Evolutionary conservation across 1,284 basidiomycete genomes (phyloP).

Genomic region (Ceratobasidium sp.): DNA sequence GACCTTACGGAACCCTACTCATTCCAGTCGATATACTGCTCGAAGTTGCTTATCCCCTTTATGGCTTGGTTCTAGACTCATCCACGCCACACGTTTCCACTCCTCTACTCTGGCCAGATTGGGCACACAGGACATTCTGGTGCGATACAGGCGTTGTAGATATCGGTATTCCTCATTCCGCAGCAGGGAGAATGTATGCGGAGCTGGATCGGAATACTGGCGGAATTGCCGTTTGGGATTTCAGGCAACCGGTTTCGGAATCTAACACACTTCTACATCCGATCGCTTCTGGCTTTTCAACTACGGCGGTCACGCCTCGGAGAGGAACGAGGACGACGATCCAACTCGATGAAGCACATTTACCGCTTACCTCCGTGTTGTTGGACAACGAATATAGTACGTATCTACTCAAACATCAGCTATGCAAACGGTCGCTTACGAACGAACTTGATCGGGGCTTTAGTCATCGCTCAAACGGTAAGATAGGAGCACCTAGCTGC

Average conservation of each 20-base stretch:
- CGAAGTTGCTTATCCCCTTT: neutral
- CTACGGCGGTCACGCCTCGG: neutral
- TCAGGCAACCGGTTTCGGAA: neutral
- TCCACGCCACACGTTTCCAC: neutral
- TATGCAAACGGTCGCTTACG: neutral
- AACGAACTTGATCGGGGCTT: neutral
- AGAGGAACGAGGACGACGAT: neutral
- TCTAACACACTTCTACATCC: neutral
- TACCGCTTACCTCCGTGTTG: conserved; percentile 9
- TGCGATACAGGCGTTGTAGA: neutral
- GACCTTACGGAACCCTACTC: conserved; percentile 1
- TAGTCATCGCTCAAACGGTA: conserved; percentile 16
- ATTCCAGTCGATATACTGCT: neutral
- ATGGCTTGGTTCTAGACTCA: neutral
- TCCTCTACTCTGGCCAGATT: neutral
- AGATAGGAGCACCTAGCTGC: neutral
- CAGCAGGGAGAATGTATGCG: neutral
- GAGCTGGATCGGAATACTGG: neutral
- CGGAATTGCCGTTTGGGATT: neutral
- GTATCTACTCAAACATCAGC: neutral
- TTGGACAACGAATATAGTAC: conserved; percentile 9
- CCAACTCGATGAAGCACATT: neutral
- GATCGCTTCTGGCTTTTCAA: neutral
- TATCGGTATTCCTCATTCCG: neutral
- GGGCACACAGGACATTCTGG: neutral